Evolutionary conservation across 441 rosid genomes (phyloP).

Genomic region (Kokia cookei): DNA sequence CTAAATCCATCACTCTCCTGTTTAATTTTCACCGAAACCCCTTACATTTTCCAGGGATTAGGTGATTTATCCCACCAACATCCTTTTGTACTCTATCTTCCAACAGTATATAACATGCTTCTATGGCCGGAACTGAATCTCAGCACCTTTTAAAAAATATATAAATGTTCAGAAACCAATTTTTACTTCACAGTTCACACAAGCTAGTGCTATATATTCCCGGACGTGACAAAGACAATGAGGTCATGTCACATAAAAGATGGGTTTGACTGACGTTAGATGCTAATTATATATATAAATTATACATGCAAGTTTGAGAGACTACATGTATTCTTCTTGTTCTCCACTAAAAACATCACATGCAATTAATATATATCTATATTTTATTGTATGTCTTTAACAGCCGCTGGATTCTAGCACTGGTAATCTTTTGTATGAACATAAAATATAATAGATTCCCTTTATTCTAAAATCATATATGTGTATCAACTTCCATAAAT

Average conservation of each 20-base stretch:
- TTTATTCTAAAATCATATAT: neutral
- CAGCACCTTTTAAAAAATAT: neutral
- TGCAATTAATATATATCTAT: neutral
- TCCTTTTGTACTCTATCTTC: neutral
- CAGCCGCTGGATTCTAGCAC: neutral
- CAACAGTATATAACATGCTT: neutral
- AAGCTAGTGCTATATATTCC: too few species aligned
- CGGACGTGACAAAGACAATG: too few species aligned
- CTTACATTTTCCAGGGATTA: neutral
- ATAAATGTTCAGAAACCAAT: neutral
- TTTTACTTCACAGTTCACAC: too few species aligned
- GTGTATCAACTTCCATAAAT: neutral
- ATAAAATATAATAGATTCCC: neutral
- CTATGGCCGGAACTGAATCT: neutral
- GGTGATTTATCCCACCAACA: neutral
- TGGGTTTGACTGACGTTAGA: neutral
- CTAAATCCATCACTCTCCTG: neutral
- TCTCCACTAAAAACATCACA: neutral
- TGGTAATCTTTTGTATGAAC: neutral
- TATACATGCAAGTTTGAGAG: too few species aligned
- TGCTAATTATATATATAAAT: too few species aligned
- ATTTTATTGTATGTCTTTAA: neutral
- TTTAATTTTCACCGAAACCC: neutral
- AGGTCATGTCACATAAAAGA: neutral
- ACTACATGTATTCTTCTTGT: too few species aligned